Conservation (phyloP, 768 basidiomycete genomes). For the Lentinula edodes region DNA sequence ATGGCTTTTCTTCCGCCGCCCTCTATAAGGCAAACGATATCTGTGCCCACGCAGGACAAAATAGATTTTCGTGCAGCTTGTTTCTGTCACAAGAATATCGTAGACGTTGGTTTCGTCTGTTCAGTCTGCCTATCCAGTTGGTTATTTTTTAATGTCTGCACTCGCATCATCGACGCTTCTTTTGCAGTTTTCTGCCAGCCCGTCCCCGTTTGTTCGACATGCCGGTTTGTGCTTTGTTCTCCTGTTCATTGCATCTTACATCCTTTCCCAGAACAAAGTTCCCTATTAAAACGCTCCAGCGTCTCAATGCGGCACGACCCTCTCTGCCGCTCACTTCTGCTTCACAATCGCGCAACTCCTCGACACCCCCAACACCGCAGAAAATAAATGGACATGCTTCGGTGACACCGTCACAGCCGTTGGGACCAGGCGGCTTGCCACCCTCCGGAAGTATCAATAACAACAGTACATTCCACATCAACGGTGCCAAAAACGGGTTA, state of each 20-base stretch:
- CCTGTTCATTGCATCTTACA: conserved; percentile 1
- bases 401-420: background rate
- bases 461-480: conserved; percentile 6
- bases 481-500: conserved; percentile 10
- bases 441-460: conserved; percentile 14
- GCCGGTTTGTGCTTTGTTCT: conserved; percentile 55
- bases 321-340: conserved; percentile 16
- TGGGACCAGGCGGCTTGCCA: conserved; percentile 11
- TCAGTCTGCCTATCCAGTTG: conserved; percentile 96
- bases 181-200: conserved; percentile 89
- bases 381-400: conserved; percentile 1
- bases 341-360: conserved; percentile 11
- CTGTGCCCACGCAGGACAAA: conserved; percentile 88
- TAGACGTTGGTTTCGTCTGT: conserved; percentile 96
- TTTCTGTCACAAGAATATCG: conserved; percentile 96
- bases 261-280: conserved; percentile 72
- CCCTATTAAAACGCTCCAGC: conserved; percentile 86
- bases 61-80: conserved; percentile 97
- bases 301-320: conserved; percentile 61
- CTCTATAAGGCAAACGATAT: conserved; percentile 67
- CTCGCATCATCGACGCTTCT: background rate
- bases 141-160: conserved; percentile 23
- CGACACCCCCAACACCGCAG: conserved; percentile 6
- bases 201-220: conserved; percentile 89
- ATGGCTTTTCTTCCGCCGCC: conserved; percentile 77